Evolutionary conservation across 495 filamentous ascomycete genomes (phyloP).

Genomic region (Xylaria venustula): DNA sequence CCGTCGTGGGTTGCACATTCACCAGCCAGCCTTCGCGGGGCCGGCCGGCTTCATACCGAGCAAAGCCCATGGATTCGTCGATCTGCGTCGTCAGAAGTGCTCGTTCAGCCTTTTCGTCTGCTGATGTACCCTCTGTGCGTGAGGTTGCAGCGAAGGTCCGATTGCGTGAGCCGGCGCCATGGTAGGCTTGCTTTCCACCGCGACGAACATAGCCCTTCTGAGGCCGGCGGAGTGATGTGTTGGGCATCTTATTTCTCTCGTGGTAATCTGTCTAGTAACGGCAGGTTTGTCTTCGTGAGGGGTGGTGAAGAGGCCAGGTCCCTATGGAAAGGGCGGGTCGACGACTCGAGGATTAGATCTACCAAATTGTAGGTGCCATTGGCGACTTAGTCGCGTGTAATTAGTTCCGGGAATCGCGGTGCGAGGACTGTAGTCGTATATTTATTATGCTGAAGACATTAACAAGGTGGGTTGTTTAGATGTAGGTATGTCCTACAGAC

Average conservation of each 20-base stretch:
- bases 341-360: neutral
- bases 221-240: slow-evolving; percentile 46
- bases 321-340: slow-evolving; percentile 10
- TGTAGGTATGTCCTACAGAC: neutral
- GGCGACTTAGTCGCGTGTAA: neutral
- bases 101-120: slow-evolving; percentile 82
- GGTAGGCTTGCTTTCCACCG: slow-evolving; percentile 54
- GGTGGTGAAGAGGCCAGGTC: neutral
- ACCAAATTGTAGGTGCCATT: slow-evolving; percentile 14
- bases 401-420: neutral
- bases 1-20: slow-evolving; percentile 85
- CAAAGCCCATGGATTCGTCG: slow-evolving; percentile 92
- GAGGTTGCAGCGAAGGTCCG: slow-evolving; percentile 74
- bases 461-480: neutral
- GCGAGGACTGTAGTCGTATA: neutral
- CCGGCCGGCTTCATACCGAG: slow-evolving; percentile 84
- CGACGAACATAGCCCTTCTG: slow-evolving; percentile 52
- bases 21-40: slow-evolving; percentile 89
- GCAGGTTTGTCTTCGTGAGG: neutral
- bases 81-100: slow-evolving; percentile 82
- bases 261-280: neutral
- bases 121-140: slow-evolving; percentile 77
- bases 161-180: slow-evolving; percentile 45
- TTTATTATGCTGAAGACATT: neutral
- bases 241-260: slow-evolving; percentile 40